Base-by-base conservation (phyloP, 176 grass and related monocot genomes). In the Oryza brachyantha region DNA sequence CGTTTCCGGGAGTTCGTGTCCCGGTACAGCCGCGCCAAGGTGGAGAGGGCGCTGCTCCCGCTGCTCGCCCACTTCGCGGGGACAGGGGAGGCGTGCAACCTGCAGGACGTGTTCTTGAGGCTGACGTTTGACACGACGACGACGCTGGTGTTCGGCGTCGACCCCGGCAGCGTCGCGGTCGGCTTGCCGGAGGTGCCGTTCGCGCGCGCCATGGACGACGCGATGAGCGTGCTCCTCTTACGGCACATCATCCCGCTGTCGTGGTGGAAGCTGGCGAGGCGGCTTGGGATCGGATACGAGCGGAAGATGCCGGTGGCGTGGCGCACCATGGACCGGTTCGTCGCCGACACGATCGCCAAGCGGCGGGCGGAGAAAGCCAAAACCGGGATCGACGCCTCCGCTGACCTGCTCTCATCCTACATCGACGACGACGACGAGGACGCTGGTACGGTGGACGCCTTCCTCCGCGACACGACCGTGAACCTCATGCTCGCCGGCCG, bases 401-500 rank as follows among this genome's bases (percentile, higher is more conserved):
- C 59, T 3, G 89, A 95, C 38, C 54, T 95, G 66, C 66, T 92
- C 0, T 95, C 92, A 0, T 89, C 92, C 16, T 95, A 89, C 72
- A 89, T 95, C 38, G 21, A 92, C 42, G 71, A 86, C 19, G 69
- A 89, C 0, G 70, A 69, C 2, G 54, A 84, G 0, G 76, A 63
- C 5, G 26, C 29, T 0, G 61, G 5, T 6, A 32, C 34, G 14
- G 72, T 82, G 5, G 81, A 89, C 61, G 69, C 70, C 62, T 84
- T 84, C 74, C 86, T 94, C 29, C 81, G 86, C n/a, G 92, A 94
- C 83, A 94, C 92, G 12, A 84, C 89, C 29, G 39, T 94, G 13
- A 94, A 94, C 62, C 84, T 94, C 11, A 91, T 94, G 92, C 92
- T 94, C 7, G 92, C 92, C 13, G 92, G 92, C 14, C 86, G 92